These are phyloP conservation scores for Phialophora expanda DNA, from an alignment of 2,329 filamentous ascomycete species.

Conservation along the genomic window DNA sequence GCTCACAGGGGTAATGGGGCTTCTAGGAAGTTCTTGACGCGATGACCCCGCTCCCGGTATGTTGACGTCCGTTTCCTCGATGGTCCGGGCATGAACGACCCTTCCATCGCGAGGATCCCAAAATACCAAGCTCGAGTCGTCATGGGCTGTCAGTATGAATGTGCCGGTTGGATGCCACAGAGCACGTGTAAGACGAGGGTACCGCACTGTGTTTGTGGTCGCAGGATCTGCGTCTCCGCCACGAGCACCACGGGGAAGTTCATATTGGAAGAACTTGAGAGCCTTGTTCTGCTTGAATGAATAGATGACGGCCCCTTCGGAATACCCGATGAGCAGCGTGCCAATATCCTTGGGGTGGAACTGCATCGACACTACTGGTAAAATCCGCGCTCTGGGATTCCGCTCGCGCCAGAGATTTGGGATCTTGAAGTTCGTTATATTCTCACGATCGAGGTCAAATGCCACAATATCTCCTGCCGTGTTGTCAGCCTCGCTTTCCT, in stretches of 20 bases:
- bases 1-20: conserved; percentile 11
- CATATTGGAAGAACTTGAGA: conserved; percentile 80
- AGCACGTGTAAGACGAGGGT: conserved; percentile 78
- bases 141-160: conserved; percentile 83
- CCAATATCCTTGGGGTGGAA: conserved; percentile 93
- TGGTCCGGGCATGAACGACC: conserved; percentile 79
- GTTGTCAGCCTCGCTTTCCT: conserved; percentile 20
- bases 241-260: conserved; percentile 78
- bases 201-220: conserved; percentile 61
- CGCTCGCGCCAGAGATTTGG: conserved; percentile 83
- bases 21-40: conserved; percentile 43
- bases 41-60: conserved; percentile 60
- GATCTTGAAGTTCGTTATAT: conserved; percentile 76
- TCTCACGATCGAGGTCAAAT: conserved; percentile 88
- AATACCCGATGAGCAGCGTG: conserved; percentile 88
- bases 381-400: conserved; percentile 69
- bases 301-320: conserved; percentile 84
- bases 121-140: conserved; percentile 88
- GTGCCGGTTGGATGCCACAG: conserved; percentile 95
- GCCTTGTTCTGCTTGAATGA: conserved; percentile 91
- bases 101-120: conserved; percentile 93
- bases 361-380: conserved; percentile 75
- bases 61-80: conserved; percentile 75
- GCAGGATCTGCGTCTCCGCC: conserved; percentile 74
- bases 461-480: conserved; percentile 74